These are phyloP conservation scores for Tetracladium setigerum DNA, from an alignment of 495 filamentous ascomycete genomes.

Conservation along the genomic window DNA sequence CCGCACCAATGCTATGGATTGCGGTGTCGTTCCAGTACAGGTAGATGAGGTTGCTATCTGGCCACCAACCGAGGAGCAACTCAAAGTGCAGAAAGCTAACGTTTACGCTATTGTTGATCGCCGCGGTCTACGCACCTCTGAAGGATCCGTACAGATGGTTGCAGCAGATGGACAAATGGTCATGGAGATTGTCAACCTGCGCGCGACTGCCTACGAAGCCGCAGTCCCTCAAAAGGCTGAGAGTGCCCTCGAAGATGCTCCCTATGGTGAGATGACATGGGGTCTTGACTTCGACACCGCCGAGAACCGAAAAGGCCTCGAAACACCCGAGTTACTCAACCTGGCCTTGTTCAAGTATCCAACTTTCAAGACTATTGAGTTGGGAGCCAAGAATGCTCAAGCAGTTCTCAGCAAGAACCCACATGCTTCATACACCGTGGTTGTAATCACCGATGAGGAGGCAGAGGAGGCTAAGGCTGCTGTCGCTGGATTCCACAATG, in stretches of 20 bases:
- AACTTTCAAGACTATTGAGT: background rate
- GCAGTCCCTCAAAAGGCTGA: background rate
- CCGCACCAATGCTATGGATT: constrained; percentile 24
- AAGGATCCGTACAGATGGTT: background rate
- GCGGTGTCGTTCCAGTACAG: constrained; percentile 29
- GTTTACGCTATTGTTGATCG: background rate
- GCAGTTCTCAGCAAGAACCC: background rate
- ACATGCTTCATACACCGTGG: background rate
- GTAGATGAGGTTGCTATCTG: constrained; percentile 29
- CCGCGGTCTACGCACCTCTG: background rate
- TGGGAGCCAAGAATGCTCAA: background rate
- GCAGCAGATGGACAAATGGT: background rate
- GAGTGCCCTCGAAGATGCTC: background rate
- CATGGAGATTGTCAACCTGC: background rate
- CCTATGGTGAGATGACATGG: background rate
- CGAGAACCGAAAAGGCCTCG: background rate
- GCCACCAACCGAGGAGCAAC: background rate
- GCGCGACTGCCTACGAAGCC: background rate
- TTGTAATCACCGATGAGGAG: background rate
- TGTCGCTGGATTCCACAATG: constrained; percentile 4
- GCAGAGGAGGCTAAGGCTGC: background rate
- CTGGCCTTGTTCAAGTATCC: background rate
- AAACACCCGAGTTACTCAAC: background rate
- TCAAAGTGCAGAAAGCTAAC: background rate
- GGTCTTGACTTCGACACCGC: background rate